A percentile compares a stretch with the other conserved stretches of the same genome.
These are phyloP conservation scores for Entoloma clypeatum DNA, from an alignment of 1,284 basidiomycete species.

Conservation along the genomic window DNA sequence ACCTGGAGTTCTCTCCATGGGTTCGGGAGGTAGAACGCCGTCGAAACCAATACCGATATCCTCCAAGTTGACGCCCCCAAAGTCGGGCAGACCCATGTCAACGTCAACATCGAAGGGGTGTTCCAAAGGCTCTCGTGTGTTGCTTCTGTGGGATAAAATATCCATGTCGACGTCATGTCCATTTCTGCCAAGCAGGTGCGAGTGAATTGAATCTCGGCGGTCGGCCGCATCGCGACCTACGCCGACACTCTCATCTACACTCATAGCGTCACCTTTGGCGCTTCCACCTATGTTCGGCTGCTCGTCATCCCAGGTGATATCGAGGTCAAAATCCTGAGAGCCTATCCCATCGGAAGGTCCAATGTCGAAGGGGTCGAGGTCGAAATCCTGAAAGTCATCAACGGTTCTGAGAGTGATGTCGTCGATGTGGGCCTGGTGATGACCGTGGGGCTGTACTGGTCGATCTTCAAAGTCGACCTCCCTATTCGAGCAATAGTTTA, in stretches of 20 bases:
- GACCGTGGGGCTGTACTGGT: slow-evolving; percentile 61
- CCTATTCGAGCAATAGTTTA: slow-evolving; percentile 37
- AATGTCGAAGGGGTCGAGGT: slow-evolving; percentile 65
- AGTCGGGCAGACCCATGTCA: slow-evolving; percentile 52
- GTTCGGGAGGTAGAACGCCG: slow-evolving; percentile 39
- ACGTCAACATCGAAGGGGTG: slow-evolving; percentile 59
- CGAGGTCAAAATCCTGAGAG: slow-evolving; percentile 79
- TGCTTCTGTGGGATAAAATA: slow-evolving; percentile 48
- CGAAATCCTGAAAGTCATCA: slow-evolving; percentile 58
- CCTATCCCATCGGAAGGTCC: slow-evolving; percentile 80
- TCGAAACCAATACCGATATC: slow-evolving; percentile 75
- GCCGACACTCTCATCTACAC: slow-evolving; percentile 63
- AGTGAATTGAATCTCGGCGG: slow-evolving; percentile 56
- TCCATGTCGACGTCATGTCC: slow-evolving; percentile 51
- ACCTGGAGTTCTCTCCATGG: slow-evolving; percentile 48
- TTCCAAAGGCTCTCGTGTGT: slow-evolving; percentile 61
- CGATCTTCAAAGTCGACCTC: slow-evolving; percentile 72
- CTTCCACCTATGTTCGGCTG: slow-evolving; percentile 33
- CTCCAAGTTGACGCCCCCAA: slow-evolving; percentile 56
- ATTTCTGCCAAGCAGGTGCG: slow-evolving; percentile 49
- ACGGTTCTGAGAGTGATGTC: slow-evolving; percentile 80
- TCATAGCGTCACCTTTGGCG: slow-evolving; percentile 40
- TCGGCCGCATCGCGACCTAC: slow-evolving; percentile 68
- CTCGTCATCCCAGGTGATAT: slow-evolving; percentile 67
- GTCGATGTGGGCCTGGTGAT: slow-evolving; percentile 76